Evolutionary conservation across 306 rosid species (phyloP), one percentile per base, ranked within the genome.

Genomic region (Cajanus cajan): DNA sequence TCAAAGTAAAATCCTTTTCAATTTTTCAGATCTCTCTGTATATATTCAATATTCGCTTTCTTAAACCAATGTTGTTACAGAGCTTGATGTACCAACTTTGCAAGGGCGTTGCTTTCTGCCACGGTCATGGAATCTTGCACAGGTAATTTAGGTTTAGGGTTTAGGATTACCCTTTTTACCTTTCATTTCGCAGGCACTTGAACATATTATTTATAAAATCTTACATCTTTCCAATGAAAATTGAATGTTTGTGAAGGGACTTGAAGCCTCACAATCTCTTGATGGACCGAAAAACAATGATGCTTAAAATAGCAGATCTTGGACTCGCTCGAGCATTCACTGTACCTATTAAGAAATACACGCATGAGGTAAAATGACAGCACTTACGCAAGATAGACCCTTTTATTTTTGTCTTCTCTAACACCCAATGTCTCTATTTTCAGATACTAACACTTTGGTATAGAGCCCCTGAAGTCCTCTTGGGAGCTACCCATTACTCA

Each of bases 61-160:
- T 54, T 44, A 8, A 3, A 5, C 69, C 16, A 34, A 24, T 28
- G 22, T 73, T 66, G 12, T 48, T 64, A 1, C 82, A 94, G 97
- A 86, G 91, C 79, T 73, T 95, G 83, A 95, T 95, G 99, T 93
- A 78, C 84, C 98, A 95, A 80, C 96, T 95, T 6, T 95, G 99
- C 84, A 93, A 93, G 83, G 98, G 99, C 8, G 98, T 95, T 75
- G 98, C 99, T 68, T 91, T 95, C 84, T 95, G 98, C 82, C 99
- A 95, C 24, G 97, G 97, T 24, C 99, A 95, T 80, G 99, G 98
- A 41, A 91, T 95, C 84, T 83, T 93, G 68, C 99, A 95, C 80
- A 92, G 97, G 97, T 89, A 36, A 0, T 37, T n/a, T 18, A 25
- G n/a, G n/a, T n/a, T n/a, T n/a, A n/a, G n/a, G n/a, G n/a, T n/a